These are phyloP conservation scores for Stereum hirsutum DNA, from an alignment of 1,284 basidiomycete genomes.

Conservation along the genomic window DNA sequence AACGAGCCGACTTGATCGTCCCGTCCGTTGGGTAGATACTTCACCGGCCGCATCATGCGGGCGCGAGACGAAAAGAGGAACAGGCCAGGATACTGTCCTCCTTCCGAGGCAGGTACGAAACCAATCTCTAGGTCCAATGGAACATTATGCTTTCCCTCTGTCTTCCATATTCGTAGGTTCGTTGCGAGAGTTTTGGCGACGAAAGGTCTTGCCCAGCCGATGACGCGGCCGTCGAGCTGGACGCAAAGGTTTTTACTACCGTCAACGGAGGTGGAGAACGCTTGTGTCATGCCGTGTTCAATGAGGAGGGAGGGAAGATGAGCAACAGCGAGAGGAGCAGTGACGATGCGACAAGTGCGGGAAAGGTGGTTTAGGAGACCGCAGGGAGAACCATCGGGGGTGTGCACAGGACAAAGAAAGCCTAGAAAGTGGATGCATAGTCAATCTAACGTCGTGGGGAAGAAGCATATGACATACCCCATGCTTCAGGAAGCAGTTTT, in stretches of 20 bases:
- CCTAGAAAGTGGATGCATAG: constrained; percentile 34
- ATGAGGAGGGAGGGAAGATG: constrained; percentile 80
- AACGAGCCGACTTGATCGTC: constrained; percentile 94
- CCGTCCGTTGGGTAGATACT: constrained; percentile 79
- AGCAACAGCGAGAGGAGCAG: constrained; percentile 64
- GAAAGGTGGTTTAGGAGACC: constrained; percentile 97
- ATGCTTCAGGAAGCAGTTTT: constrained; percentile 95
- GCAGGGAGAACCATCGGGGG: constrained; percentile 96
- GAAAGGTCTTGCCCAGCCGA: constrained; percentile 87
- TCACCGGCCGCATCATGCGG: constrained; percentile 98
- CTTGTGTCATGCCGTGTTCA: constrained; percentile 92
- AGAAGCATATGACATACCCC: constrained; percentile 53
- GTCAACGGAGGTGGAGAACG: constrained; percentile 72
- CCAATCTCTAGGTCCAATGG: constrained; percentile 97
- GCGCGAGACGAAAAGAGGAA: constrained; percentile 87
- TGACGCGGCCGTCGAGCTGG: constrained; percentile 90
- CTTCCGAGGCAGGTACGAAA: constrained; percentile 81
- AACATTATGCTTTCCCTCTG: constrained; percentile 75
- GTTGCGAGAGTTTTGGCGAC: constrained; percentile 78
- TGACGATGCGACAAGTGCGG: constrained; percentile 89
- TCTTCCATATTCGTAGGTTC: constrained; percentile 92
- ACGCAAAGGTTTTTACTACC: constrained; percentile 80
- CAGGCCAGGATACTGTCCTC: constrained; percentile 95
- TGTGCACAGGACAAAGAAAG: constrained; percentile 98
- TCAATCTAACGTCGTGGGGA: background rate